phyloP scores from a whole-genome alignment of 2,329 filamentous ascomycete species.

The Cladosporium sp. region DNA sequence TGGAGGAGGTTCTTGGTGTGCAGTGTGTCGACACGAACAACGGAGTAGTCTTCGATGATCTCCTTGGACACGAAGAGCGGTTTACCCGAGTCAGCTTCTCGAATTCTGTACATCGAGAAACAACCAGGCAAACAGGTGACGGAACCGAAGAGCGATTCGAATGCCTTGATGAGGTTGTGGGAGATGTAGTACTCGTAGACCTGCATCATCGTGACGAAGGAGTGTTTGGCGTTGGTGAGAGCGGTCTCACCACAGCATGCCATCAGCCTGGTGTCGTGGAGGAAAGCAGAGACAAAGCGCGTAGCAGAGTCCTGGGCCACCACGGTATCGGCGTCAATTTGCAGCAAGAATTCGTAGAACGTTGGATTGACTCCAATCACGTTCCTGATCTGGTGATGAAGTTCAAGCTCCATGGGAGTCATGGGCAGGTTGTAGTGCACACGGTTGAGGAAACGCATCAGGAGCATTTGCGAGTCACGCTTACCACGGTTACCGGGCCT shows the following conservation, averaged over 20 bases:
- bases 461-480: conserved; percentile 96
- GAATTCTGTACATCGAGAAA: conserved; percentile 98
- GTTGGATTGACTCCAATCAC: conserved; percentile 98
- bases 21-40: conserved; percentile 93
- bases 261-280: conserved; percentile 89
- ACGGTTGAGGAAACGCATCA: conserved; percentile 99
- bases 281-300: conserved; percentile 85
- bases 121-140: conserved; percentile 97
- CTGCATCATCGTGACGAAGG: conserved; percentile 97
- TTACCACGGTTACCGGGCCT: conserved; percentile 93
- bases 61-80: conserved; percentile 94
- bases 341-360: conserved; percentile 94
- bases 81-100: conserved; percentile 89
- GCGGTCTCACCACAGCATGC: conserved; percentile 93
- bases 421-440: conserved; percentile 96
- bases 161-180: conserved; percentile 93
- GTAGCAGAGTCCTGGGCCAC: conserved; percentile 86
- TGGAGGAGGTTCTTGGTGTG: conserved; percentile 99
- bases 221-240: conserved; percentile 86
- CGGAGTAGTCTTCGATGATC: conserved; percentile 79
- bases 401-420: conserved; percentile 94
- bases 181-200: conserved; percentile 99
- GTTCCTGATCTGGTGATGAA: conserved; percentile 98
- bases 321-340: conserved; percentile 96
- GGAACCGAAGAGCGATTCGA: conserved; percentile 93